Base-by-base conservation (phyloP, 106 monocot species). In the Apostasia shenzhenica region DNA sequence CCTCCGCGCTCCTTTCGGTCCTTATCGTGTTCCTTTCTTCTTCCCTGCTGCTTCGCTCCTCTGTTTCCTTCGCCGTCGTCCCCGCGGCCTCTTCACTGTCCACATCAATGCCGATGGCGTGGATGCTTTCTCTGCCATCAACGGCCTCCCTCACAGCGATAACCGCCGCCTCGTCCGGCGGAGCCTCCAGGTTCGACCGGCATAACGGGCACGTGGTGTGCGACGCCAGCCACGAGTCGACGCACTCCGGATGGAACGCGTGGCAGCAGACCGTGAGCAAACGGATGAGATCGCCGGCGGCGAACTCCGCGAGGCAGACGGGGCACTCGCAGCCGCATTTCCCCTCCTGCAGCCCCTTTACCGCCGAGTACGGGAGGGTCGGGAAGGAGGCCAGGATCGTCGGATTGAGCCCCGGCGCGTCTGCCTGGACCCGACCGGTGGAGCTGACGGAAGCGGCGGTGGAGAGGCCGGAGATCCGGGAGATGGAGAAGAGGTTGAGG, bases 181-280 rank as follows among this genome's bases (percentile, higher is more conserved):
- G 70, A 14, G 38, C 57, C 59, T 81, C 53, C 14, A 78, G 68
- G 14, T 85, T 72, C 10, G 68, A 75, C 53, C 81, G 63, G 65
- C 85, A 81, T 4, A 81, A 8, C 50, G 84, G 84, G 63, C 84
- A 84, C 12, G 78, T 85, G 38, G 70, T 71, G 49, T 78, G 81
- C 42, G 55, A 49, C 8, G 44, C 61, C 4, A 85, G 75, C 85
- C 85, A 85, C 8, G 57, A 74, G 57, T 85, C 85, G 37, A 81
- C 78, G 63, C 85, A 85, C 2, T 8, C 39, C 41, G 67, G 70
- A 57, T 85, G 85, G 71, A 85, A 85, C 13, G 63, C 85, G 51
- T 85, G 81, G 61, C 53, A 74, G 70, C 84, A 84, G 48, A 80
- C 80, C 14, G 80, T 70, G 12, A 84, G 70, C 73, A 84, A 54